Evolutionary conservation across 495 filamentous ascomycete species (phyloP), one percentile per base, ranked within the genome.

Genomic region (Aspergillus funiculosus): DNA sequence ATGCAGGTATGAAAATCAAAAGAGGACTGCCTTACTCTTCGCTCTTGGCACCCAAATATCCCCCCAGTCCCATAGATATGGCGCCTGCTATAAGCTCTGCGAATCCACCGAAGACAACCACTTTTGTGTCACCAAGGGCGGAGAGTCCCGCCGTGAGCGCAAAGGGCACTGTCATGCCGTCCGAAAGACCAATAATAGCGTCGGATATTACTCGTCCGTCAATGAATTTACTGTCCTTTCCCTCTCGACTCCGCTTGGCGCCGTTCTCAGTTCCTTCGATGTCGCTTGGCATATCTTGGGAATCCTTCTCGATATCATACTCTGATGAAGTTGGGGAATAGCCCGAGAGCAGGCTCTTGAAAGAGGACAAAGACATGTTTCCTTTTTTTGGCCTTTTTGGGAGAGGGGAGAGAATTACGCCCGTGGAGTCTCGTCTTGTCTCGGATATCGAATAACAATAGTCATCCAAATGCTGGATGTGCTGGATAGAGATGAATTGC

Each of bases 11-110:
- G 25, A 5, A 2, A 35, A 26, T 31, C 7, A 11, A 17, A 13
- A 26, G 9, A 9, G 45, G 29, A 64, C 70, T n/a, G n/a, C n/a
- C n/a, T 60, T 56, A 83, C 73, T 70, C 72, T 67, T 89, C 85
- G 29, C 81, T 81, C 52, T 81, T 80, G 0, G 85, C 82, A 9
- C 83, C 83, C 2, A 92, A 69, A 51, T 80, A 69, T 19, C 77
- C 77, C 38, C 77, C 77, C 27, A 79, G 48, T 2, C 76, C 76
- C 76, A 80, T 80, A 5, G 75, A 77, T 41, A 80, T 76, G 15
- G 76, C 74, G 19, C 77, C 77, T 1, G 76, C 76, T 45, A 76
- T 76, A 17, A 80, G 57, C 53, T 80, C 77, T 4, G 77, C 77
- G 39, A 79, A 53, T 14, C 77, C 77, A 20, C 75, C 77, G 51